phyloP scores from a whole-genome alignment of 2,329 filamentous ascomycete species.

The Colletotrichum spaethianum region DNA sequence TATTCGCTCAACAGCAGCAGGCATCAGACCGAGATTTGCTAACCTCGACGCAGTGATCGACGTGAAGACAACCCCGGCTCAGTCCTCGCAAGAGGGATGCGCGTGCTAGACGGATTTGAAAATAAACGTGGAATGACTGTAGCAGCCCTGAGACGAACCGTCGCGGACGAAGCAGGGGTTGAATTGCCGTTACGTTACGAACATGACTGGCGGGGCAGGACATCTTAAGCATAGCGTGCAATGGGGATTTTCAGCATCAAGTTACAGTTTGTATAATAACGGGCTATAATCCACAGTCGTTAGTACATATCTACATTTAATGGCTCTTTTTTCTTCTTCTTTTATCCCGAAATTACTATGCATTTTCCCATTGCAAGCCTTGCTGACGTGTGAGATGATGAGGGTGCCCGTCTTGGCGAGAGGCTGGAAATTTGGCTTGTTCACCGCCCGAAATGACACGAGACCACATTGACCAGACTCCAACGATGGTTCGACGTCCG shows the following conservation, averaged over 20 bases:
- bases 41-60: slow-evolving; percentile 80
- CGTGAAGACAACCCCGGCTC: slow-evolving; percentile 85
- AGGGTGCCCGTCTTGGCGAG: background rate
- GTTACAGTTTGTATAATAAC: slow-evolving; percentile 45
- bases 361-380: background rate
- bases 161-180: slow-evolving; percentile 22
- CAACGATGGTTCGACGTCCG: slow-evolving; percentile 7
- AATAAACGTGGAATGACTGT: slow-evolving; percentile 17
- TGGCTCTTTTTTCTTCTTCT: slow-evolving; percentile 27
- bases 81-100: slow-evolving; percentile 81
- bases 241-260: slow-evolving; percentile 45
- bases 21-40: slow-evolving; percentile 41
- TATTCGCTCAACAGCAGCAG: slow-evolving; percentile 44
- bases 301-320: slow-evolving; percentile 43
- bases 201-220: slow-evolving; percentile 39
- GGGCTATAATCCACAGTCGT: slow-evolving; percentile 43
- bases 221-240: slow-evolving; percentile 51
- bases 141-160: slow-evolving; percentile 40
- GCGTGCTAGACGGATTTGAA: slow-evolving; percentile 64
- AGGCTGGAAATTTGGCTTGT: background rate
- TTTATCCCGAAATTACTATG: background rate
- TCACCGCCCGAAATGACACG: slow-evolving; percentile 23
- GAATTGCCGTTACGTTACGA: slow-evolving; percentile 37
- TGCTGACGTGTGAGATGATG: background rate
- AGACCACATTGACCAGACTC: slow-evolving; percentile 1